Percentiles rank a stretch among this genome's conserved stretches.
phyloP scores from a whole-genome alignment of 345 rosid species.

The Reutealis trisperma region DNA sequence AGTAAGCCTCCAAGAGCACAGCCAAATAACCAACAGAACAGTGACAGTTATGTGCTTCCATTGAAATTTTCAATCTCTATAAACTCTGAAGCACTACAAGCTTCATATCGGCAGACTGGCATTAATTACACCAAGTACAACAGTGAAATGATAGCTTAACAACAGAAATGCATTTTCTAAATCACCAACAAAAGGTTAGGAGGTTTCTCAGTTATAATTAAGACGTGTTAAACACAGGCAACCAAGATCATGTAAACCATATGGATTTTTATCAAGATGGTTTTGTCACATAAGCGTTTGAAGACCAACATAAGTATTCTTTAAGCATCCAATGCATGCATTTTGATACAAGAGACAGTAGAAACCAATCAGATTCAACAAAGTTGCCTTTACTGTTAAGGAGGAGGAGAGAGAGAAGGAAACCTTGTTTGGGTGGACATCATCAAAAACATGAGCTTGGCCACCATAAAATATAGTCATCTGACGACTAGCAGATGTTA shows the following conservation, averaged over 20 bases:
- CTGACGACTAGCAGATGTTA: slow-evolving; percentile 59
- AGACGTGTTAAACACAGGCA: background rate
- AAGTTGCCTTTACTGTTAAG: background rate
- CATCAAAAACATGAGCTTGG: slow-evolving; percentile 99
- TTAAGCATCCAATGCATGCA: slow-evolving; percentile 2
- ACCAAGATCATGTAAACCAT: background rate
- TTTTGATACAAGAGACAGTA: slow-evolving; percentile 2
- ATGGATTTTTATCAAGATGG: background rate
- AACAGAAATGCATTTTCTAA: too few species aligned
- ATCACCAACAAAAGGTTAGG: too few species aligned
- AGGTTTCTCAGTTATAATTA: too few species aligned
- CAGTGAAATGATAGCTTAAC: too few species aligned
- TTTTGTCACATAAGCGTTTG: slow-evolving; percentile 10
- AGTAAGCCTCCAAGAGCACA: background rate
- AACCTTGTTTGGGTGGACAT: slow-evolving; percentile 96
- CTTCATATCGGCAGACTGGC: background rate
- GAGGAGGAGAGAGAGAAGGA: background rate
- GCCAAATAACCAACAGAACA: background rate
- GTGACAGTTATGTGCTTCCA: too few species aligned
- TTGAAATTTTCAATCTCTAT: too few species aligned
- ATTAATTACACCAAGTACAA: background rate
- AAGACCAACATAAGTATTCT: background rate
- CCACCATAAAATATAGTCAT: slow-evolving; percentile 99
- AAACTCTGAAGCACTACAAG: too few species aligned
- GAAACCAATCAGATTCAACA: slow-evolving; percentile 4